phyloP scores from a whole-genome alignment of 106 monocot species.

The Platanthera guangdongensis region DNA sequence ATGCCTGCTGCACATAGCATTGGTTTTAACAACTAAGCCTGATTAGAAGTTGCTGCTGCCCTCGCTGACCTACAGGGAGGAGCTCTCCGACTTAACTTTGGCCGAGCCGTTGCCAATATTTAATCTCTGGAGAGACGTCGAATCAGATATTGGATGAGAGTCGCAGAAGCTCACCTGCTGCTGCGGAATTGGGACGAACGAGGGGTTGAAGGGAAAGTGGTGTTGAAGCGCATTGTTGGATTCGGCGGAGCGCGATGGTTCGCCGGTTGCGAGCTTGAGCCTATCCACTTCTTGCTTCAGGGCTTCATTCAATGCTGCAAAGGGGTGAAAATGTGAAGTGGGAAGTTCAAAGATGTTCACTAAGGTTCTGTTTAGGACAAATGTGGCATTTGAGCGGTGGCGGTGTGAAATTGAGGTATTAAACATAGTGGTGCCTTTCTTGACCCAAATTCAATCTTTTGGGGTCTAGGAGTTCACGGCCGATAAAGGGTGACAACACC shows the following conservation, averaged over 20 bases:
- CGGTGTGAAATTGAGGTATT: no score
- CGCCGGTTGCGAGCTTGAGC: conserved; percentile 75
- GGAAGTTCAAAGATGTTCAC: no score
- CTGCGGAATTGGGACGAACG: conserved; percentile 34
- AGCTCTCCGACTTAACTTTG: conserved; percentile 52
- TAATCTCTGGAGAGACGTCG: conserved; percentile 42
- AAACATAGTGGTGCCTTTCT: no score
- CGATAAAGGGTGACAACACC: no score
- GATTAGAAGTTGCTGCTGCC: conserved; percentile 71
- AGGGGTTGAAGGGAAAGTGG: conserved; percentile 33
- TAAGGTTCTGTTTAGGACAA: no score
- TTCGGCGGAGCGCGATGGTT: conserved; percentile 28
- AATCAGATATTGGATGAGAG: conserved; percentile 20
- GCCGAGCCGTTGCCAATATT: conserved; percentile 50
- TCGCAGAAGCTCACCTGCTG: conserved; percentile 35
- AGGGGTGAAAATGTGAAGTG: background rate
- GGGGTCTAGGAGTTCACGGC: no score
- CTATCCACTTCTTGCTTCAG: conserved; percentile 84
- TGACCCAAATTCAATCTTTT: no score
- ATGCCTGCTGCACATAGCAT: no score
- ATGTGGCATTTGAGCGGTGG: no score
- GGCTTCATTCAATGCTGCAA: conserved; percentile 77
- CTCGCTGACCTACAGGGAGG: conserved; percentile 66
- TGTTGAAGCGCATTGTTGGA: conserved; percentile 38
- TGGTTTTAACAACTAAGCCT: background rate